Base-by-base conservation (phyloP, 1,284 basidiomycete genomes). In the Mycena sp. region DNA sequence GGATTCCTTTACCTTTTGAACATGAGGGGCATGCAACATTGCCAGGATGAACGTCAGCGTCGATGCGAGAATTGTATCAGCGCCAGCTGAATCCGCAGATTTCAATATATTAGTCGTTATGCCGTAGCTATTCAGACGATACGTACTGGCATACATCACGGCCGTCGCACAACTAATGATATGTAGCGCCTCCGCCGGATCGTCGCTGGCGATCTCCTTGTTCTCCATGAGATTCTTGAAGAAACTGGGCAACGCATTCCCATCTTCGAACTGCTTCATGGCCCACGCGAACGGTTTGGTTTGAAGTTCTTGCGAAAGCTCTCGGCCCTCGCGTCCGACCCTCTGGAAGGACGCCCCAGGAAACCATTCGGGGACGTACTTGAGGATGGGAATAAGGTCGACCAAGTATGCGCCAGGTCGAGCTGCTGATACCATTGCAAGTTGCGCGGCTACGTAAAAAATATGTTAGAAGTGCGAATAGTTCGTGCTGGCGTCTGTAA, bases 271-370 rank as follows among this genome's bases (percentile, higher is more conserved):
- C 48, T 70, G 69, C 56, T 45, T 67, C 69, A 46, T 65, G 38
- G 32, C 61, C 58, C 58, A 60, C 11, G 51, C 44, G 26, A 60
- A 73, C 0, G 75, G 74, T 57, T 69, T 62, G 19, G 73, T 71
- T 12, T 71, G 70, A 35, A 76, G 26, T 23, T 73, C 53, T n/a
- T 71, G 69, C 12, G 71, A 72, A 21, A 72, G 48, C 55, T 53
- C 58, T 11, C 58, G 51, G 25, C 58, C 58, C n/a, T 60, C 21
- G 37, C 58, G 50, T 12, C n/a, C 69, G 52, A 28, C 67, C 23
- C 37, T 60, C 37, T 76, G 70, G 61, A 77, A 77, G 0, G 69
- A 70, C 0, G 75, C 67, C 6, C 76, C 76, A 2, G 73, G 73
- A 48, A 65, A 69, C 76, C 75, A 75, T 52, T 71, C 70, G 17